Percentiles rank a stretch among this genome's conserved stretches.
Evolutionary conservation across 2,329 filamentous ascomycete genomes (phyloP).

Genomic region (Zalaria obscura): DNA sequence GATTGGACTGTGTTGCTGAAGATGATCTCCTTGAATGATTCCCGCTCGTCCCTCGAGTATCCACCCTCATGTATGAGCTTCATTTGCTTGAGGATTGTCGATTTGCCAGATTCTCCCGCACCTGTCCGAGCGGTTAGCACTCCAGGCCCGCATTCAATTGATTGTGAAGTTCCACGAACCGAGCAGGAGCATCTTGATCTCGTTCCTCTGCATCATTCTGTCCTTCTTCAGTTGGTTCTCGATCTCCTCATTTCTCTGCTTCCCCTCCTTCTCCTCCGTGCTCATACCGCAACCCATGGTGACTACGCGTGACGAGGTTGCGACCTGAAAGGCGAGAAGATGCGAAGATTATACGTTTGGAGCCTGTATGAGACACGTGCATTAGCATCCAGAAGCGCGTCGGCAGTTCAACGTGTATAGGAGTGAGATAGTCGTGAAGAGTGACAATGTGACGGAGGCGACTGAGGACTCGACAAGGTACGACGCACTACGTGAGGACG

Average conservation of each 20-base stretch:
- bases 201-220: conserved; percentile 96
- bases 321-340: neutral
- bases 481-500: neutral
- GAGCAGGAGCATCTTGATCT: conserved; percentile 99
- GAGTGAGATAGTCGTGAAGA: neutral
- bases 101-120: conserved; percentile 96
- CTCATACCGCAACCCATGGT: conserved; percentile 99
- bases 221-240: conserved; percentile 98
- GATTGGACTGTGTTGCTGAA: conserved; percentile 59
- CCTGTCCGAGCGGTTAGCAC: conserved; percentile 34
- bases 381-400: neutral
- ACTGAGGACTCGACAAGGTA: neutral
- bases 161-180: conserved; percentile 45
- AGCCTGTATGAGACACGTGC: neutral
- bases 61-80: conserved; percentile 99
- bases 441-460: neutral
- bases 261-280: conserved; percentile 99
- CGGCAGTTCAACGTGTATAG: too few species aligned
- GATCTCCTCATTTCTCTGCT: conserved; percentile 99
- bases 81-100: conserved; percentile 92
- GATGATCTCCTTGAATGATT: conserved; percentile 59
- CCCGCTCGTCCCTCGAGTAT: conserved; percentile 79
- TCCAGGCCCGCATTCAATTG: too few species aligned
- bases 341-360: too few species aligned
- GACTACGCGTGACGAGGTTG: conserved; percentile 25